phyloP scores from a whole-genome alignment of 2,329 filamentous ascomycete species.

The Xylariaceae sp. region DNA sequence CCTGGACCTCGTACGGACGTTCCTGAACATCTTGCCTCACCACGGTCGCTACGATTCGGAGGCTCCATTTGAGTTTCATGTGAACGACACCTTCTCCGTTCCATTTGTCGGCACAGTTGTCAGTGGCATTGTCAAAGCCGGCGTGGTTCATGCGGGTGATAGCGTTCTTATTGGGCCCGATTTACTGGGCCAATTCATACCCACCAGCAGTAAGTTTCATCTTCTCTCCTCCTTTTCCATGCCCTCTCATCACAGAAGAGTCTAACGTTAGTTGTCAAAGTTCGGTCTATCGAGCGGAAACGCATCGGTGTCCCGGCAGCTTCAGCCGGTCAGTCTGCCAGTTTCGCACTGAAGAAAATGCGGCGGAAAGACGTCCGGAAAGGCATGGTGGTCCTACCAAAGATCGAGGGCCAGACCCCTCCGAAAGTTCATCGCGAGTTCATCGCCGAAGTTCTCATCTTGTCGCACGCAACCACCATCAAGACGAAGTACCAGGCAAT shows the following conservation, averaged over 20 bases:
- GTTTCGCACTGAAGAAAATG: conserved; percentile 82
- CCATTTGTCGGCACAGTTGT: conserved; percentile 96
- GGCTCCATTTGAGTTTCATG: conserved; percentile 86
- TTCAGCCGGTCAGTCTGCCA: conserved; percentile 86
- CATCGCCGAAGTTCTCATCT: conserved; percentile 81
- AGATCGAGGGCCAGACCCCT: conserved; percentile 63
- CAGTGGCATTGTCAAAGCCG: conserved; percentile 83
- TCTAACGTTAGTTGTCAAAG: conserved; percentile 4
- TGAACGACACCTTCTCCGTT: conserved; percentile 97
- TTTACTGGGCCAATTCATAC: conserved; percentile 80
- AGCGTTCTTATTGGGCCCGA: conserved; percentile 85
- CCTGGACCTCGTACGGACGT: conserved; percentile 83
- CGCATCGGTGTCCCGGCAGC: conserved; percentile 82
- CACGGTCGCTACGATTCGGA: conserved; percentile 87
- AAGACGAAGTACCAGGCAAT: conserved; percentile 97
- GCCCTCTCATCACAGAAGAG: too few relatives aligned
- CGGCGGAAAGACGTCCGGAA: conserved; percentile 90
- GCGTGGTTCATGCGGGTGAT: conserved; percentile 87
- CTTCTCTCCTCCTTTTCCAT: not conserved
- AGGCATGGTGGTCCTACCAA: conserved; percentile 93
- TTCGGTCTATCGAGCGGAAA: conserved; percentile 92
- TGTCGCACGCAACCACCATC: conserved; percentile 95
- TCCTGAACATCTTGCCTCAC: conserved; percentile 91
- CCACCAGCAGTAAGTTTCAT: conserved; percentile 55
- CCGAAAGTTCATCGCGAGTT: conserved; percentile 73